These are phyloP conservation scores for Vitellaria paradoxa DNA, from an alignment of 179 eudicot species.

Conservation along the genomic window DNA sequence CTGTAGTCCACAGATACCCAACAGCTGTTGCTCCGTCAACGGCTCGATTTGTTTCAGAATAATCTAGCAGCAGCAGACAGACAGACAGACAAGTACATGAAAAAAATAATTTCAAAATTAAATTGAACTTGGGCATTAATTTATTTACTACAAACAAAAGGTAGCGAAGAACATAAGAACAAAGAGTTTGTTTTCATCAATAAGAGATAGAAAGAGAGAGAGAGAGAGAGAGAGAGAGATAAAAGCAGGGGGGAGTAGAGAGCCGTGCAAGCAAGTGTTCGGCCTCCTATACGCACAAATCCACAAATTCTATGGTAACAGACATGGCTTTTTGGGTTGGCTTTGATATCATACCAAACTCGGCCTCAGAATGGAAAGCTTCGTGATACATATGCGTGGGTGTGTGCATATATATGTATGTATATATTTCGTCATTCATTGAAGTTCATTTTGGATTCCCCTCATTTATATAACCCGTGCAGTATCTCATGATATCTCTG, in stretches of 20 bases:
- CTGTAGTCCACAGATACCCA: conserved; percentile 73
- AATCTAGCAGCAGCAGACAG: conserved; percentile 34
- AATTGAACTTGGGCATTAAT: too few relatives aligned
- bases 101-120: too few relatives aligned
- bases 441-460: background rate
- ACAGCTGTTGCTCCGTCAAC: conserved; percentile 72
- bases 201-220: conserved; percentile 7
- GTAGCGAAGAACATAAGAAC: background rate
- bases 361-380: conserved; percentile 25
- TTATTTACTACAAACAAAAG: too few relatives aligned
- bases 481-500: conserved; percentile 11
- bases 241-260: background rate
- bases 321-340: conserved; percentile 34
- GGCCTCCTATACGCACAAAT: background rate
- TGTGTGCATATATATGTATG: too few relatives aligned
- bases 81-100: background rate
- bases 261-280: conserved; percentile 43
- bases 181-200: conserved; percentile 14
- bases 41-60: conserved; percentile 79
- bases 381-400: background rate
- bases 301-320: conserved; percentile 41
- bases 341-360: conserved; percentile 38
- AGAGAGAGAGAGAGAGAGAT: background rate
- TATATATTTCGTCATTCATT: conserved; percentile 43
- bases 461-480: background rate